These are phyloP conservation scores for Emergomyces africanus DNA, from an alignment of 2,329 filamentous ascomycete species.

Conservation along the genomic window DNA sequence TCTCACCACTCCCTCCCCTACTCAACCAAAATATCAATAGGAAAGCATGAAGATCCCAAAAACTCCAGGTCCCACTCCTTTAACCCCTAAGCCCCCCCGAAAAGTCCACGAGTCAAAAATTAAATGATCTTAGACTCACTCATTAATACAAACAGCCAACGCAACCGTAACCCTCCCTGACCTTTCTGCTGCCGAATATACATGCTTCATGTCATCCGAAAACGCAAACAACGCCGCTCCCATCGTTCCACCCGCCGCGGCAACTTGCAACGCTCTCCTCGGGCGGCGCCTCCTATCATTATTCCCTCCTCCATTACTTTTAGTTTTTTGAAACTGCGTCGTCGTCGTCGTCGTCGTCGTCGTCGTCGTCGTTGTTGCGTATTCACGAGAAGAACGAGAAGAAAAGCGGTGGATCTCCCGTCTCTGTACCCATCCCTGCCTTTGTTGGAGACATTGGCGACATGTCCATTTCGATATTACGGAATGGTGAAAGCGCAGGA, in stretches of 20 bases:
- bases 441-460: slow-evolving; percentile 11
- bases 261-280: slow-evolving; percentile 20
- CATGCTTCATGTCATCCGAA: slow-evolving; percentile 58
- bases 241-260: slow-evolving; percentile 23
- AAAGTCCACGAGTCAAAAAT: slow-evolving; percentile 4
- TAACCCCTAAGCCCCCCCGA: slow-evolving; percentile 5
- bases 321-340: background rate
- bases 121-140: slow-evolving; percentile 42
- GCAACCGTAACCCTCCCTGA: slow-evolving; percentile 65
- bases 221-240: slow-evolving; percentile 37
- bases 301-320: background rate
- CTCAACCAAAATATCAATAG: background rate
- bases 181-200: slow-evolving; percentile 61
- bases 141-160: slow-evolving; percentile 72
- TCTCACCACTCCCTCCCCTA: background rate
- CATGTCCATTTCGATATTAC: slow-evolving; percentile 12
- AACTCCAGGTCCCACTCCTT: background rate
- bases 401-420: background rate
- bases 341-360: background rate
- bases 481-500: background rate
- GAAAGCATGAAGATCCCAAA: background rate
- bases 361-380: background rate
- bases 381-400: background rate
- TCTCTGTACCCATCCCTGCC: background rate
- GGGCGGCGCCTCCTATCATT: slow-evolving; percentile 6